These are phyloP conservation scores for Psilocybe mexicana DNA, from an alignment of 1,284 basidiomycete genomes.

Conservation along the genomic window DNA sequence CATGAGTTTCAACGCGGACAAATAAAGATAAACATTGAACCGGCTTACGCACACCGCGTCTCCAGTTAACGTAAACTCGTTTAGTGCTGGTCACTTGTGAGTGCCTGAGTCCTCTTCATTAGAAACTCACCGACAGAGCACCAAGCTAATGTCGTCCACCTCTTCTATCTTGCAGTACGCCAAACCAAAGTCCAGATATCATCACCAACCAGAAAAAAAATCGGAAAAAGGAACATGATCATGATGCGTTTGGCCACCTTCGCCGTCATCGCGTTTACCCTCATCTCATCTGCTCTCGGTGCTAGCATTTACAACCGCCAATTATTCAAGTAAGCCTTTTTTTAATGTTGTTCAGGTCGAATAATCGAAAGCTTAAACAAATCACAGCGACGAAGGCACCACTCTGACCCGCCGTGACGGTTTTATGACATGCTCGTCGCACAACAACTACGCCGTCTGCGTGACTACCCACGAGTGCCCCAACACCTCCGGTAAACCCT, in stretches of 20 bases:
- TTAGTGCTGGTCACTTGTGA: background rate
- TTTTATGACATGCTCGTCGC: background rate
- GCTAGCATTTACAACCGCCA: background rate
- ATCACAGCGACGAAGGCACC: background rate
- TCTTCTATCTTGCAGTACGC: background rate
- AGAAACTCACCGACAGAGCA: background rate
- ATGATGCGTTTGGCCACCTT: background rate
- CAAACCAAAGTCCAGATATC: background rate
- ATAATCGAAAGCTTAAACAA: background rate
- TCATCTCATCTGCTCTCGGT: background rate
- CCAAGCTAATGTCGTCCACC: background rate
- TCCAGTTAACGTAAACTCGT: background rate
- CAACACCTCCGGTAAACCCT: background rate
- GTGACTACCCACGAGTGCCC: background rate
- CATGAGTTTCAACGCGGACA: too few relatives aligned
- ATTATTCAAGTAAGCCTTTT: background rate
- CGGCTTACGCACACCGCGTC: too few relatives aligned
- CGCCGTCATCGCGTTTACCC: background rate
- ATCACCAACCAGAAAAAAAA: background rate
- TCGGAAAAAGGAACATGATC: too few relatives aligned
- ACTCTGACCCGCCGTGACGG: background rate
- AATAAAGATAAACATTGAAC: too few relatives aligned
- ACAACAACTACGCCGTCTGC: background rate
- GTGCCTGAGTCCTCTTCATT: background rate
- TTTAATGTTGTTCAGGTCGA: background rate